A percentile compares a stretch with the other conserved stretches of the same genome.
Evolutionary conservation across 306 rosid species (phyloP).

Genomic region (Pterocarpus santalinus): DNA sequence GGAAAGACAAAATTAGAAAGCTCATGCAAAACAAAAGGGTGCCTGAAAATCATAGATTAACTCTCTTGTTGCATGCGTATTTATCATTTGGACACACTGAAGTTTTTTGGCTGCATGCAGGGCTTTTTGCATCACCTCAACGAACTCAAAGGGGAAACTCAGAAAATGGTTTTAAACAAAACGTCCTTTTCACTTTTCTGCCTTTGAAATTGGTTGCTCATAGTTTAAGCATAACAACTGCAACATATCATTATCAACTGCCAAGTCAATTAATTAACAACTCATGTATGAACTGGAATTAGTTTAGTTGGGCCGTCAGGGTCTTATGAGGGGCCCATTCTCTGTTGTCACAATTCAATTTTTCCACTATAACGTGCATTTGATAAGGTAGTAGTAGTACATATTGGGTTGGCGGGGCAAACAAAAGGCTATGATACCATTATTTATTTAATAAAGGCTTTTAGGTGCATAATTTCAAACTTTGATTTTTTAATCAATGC

Average conservation of each 20-base stretch:
- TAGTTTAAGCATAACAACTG: not conserved
- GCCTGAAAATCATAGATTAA: no score
- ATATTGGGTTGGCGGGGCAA: constrained; percentile 35
- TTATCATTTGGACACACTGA: no score
- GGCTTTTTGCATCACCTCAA: not conserved
- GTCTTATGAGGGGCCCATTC: constrained; percentile 39
- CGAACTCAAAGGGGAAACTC: no score
- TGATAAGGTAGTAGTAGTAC: constrained; percentile 23
- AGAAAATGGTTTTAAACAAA: no score
- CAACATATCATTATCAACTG: not conserved
- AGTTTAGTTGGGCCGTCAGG: constrained; percentile 24
- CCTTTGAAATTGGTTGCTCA: not conserved
- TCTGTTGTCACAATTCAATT: constrained; percentile 43
- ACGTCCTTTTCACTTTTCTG: not conserved
- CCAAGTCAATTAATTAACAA: not conserved
- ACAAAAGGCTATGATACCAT: constrained; percentile 29
- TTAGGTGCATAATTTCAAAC: constrained; percentile 42
- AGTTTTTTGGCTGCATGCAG: not conserved
- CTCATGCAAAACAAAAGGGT: no score
- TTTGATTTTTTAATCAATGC: constrained; percentile 27
- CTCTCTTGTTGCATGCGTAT: no score
- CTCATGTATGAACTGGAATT: constrained; percentile 34
- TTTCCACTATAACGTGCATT: constrained; percentile 38
- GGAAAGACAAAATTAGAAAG: no score
- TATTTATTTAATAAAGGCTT: constrained; percentile 22